These are phyloP conservation scores for Chlorophyllum brunneum DNA, from an alignment of 768 basidiomycete genomes.

Conservation along the genomic window DNA sequence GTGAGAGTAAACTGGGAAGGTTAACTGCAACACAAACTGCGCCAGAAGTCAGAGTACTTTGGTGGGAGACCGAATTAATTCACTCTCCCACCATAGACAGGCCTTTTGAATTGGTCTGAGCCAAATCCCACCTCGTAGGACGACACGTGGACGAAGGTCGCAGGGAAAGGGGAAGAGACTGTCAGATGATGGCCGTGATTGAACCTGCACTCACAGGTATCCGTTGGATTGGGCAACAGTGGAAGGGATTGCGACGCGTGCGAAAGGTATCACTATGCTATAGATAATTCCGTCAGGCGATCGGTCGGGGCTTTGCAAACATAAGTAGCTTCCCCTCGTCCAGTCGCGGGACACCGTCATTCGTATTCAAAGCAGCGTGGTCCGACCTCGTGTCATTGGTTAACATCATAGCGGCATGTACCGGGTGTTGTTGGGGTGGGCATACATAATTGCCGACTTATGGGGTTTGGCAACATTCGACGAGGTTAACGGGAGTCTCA, in stretches of 20 bases:
- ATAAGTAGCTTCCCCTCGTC: background rate
- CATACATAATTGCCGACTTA: slow-evolving; percentile 5
- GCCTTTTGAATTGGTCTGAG: slow-evolving; percentile 4
- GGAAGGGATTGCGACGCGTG: background rate
- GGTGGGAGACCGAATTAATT: slow-evolving; percentile 10
- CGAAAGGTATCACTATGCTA: background rate
- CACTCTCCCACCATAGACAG: background rate
- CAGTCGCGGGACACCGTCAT: slow-evolving; percentile 8
- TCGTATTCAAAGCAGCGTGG: background rate
- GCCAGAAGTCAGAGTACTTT: too few species aligned
- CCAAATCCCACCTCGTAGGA: background rate
- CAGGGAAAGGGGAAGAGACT: background rate
- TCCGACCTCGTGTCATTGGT: slow-evolving; percentile 10
- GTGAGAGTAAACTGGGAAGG: too few species aligned
- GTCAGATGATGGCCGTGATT: slow-evolving; percentile 19
- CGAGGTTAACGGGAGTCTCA: background rate
- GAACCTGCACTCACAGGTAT: slow-evolving; percentile 10
- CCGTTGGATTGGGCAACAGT: slow-evolving; percentile 12
- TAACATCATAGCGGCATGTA: background rate
- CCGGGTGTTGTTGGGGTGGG: background rate
- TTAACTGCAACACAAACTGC: too few species aligned
- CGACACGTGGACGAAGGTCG: slow-evolving; percentile 4
- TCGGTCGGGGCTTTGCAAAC: background rate
- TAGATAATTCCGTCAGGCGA: background rate
- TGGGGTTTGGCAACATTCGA: background rate